Base-by-base conservation (phyloP, 2,329 filamentous ascomycete genomes). In the Xylaria sp. region DNA sequence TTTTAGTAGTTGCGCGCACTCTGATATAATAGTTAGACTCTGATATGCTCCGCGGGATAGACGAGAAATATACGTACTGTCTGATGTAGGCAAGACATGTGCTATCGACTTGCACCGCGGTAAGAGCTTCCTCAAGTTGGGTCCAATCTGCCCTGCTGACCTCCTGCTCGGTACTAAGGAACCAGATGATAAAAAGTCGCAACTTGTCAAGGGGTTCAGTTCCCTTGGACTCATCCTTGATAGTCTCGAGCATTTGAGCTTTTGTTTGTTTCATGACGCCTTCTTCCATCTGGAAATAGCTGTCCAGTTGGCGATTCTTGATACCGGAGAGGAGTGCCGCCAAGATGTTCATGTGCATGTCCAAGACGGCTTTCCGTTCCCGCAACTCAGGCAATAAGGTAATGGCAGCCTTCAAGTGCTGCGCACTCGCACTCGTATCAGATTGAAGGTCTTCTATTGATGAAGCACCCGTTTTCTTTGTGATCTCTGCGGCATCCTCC, bases 301-400 rank as follows among this genome's bases (percentile, higher is more conserved):
- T 94, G 72, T 99, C 94, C 4, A 99, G 80, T 73, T 97, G 92
- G 13, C 94, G 87, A 67, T 96, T 91, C 72, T 97, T 97, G 74
- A 97, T 96, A 1, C 92, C 92, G 0, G 78, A 81, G 47, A 87
- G 71, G 2, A 87, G 73, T 0, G 91, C 90, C 1, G 92, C 93
- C 2, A 95, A 81, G 60, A 97, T 96, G 72, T 96, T 97, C 94
- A 99, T 99, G 74, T 99, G 94, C 90, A 97, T 97, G 72, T 97
- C 94, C 4, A 99, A 83, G 18, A 88, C 83, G n/a, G 88, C 87
- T 73, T 99, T 99, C 60, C 94, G 87, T 74, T 97, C 94, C 64
- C 92, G 83, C 66, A 99, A 80, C 73, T 97, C 93, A 0, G 94
- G 95, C 11, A 99, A 80, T 19, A 96, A 79, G 0, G 93, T 96